A percentile compares a stretch with the other conserved stretches of the same genome.
Evolutionary conservation across 129 eudicot species (phyloP).

Genomic region (Pulicaria dysenterica): DNA sequence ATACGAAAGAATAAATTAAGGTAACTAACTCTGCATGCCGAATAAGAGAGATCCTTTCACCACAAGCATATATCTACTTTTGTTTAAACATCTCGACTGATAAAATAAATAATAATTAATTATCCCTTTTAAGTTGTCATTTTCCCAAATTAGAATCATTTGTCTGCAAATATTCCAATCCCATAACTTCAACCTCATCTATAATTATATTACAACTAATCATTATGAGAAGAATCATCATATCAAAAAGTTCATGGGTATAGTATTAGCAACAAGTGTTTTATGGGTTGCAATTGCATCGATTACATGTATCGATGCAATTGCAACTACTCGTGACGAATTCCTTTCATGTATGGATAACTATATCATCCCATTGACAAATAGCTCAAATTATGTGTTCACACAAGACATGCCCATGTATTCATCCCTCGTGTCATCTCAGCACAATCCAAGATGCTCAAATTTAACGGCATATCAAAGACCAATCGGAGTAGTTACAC

Average conservation of each 20-base stretch:
- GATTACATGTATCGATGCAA: not conserved
- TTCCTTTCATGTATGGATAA: conserved; percentile 33
- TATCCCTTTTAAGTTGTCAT: too few species aligned
- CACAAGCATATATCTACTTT: too few species aligned
- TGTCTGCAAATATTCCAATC: conserved; percentile 30
- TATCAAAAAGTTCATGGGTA: conserved; percentile 13
- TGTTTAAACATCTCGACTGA: too few species aligned
- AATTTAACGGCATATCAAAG: conserved; percentile 19
- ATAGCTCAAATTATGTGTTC: conserved; percentile 25
- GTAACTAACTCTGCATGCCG: too few species aligned
- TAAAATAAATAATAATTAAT: too few species aligned
- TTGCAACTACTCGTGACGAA: not conserved
- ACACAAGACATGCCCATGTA: conserved; percentile 31
- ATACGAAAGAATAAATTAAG: too few species aligned
- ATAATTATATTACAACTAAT: not conserved
- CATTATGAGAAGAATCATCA: not conserved
- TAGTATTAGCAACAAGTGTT: conserved; percentile 24
- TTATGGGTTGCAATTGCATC: conserved; percentile 26
- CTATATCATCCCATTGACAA: not conserved
- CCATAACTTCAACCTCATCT: conserved; percentile 19
- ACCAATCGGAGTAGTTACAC: conserved; percentile 48
- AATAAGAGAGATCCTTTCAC: too few species aligned
- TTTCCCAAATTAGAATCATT: conserved; percentile 21
- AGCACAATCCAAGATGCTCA: conserved; percentile 49
- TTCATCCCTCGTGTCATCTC: conserved; percentile 42